phyloP scores from a whole-genome alignment of 305 asterid species.

The Plantago coronopus region DNA sequence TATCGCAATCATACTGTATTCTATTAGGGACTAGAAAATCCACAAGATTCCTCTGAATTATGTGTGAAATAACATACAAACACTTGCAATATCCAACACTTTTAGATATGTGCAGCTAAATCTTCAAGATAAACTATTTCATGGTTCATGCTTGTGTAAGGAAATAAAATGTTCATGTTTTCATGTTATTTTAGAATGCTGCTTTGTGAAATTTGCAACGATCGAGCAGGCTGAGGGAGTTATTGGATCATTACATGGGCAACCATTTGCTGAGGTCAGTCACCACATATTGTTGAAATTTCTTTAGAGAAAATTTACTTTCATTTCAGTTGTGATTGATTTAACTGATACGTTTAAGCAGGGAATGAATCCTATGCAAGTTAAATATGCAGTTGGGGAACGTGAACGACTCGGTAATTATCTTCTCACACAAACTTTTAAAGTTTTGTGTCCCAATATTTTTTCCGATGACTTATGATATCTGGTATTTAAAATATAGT shows the following conservation, averaged over 20 bases:
- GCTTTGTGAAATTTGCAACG: slow-evolving; percentile 79
- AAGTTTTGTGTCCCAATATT: slow-evolving; percentile 6
- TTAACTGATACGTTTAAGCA: slow-evolving; percentile 27
- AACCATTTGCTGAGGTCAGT: slow-evolving; percentile 82
- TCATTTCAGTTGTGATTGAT: slow-evolving; percentile 10
- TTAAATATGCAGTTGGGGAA: slow-evolving; percentile 75
- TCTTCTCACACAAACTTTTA: slow-evolving; percentile 24
- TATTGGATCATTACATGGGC: slow-evolving; percentile 51
- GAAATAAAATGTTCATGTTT: slow-evolving; percentile 8
- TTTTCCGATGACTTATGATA: slow-evolving; percentile 8
- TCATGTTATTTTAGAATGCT: slow-evolving; percentile 47
- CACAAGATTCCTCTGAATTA: too few relatives aligned
- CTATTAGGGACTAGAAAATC: too few relatives aligned
- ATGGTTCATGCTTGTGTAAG: background rate
- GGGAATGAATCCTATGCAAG: slow-evolving; percentile 56
- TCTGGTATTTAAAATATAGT: background rate
- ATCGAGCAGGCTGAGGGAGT: slow-evolving; percentile 76
- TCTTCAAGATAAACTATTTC: slow-evolving; percentile 15
- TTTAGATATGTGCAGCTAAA: slow-evolving; percentile 1
- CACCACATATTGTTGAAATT: slow-evolving; percentile 10
- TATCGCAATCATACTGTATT: too few relatives aligned
- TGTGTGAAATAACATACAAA: background rate
- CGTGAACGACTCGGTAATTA: slow-evolving; percentile 65
- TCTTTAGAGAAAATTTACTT: slow-evolving; percentile 19
- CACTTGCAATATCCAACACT: slow-evolving; percentile 1